These are phyloP conservation scores for Trichomonas tenax DNA, from an alignment of 208 protist genomes.

Conservation along the genomic window DNA sequence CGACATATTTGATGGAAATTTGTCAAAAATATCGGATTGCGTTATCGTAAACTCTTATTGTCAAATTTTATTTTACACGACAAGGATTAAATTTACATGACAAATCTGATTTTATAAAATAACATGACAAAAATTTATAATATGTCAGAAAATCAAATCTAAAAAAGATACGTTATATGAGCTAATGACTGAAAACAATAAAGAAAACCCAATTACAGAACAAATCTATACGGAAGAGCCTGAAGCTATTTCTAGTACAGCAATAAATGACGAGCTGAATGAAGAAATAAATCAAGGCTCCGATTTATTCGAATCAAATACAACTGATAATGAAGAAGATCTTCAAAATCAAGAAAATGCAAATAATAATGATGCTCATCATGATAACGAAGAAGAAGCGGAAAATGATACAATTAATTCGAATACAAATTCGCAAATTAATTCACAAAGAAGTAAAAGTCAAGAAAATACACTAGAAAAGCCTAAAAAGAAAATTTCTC, in stretches of 20 bases:
- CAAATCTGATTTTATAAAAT: too few relatives aligned
- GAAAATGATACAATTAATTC: neutral
- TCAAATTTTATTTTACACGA: too few relatives aligned
- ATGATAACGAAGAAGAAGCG: neutral
- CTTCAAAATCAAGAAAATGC: neutral
- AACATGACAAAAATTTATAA: too few relatives aligned
- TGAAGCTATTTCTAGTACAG: neutral
- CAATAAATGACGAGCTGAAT: neutral
- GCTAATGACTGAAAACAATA: too few relatives aligned
- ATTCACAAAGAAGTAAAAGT: neutral
- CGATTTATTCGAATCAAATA: neutral
- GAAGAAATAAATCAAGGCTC: neutral
- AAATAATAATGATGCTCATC: neutral
- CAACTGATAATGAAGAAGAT: neutral
- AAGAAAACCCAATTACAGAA: neutral
- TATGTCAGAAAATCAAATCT: too few relatives aligned
- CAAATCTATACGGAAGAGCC: neutral
- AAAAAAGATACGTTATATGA: too few relatives aligned
- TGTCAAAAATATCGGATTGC: too few relatives aligned
- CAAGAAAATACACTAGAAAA: neutral
- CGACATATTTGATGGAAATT: too few relatives aligned
- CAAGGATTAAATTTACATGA: too few relatives aligned
- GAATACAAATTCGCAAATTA: neutral
- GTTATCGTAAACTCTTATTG: too few relatives aligned
- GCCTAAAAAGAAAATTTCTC: neutral